Evolutionary conservation across 75 land plant species (phyloP), one percentile per base, ranked within the genome.

Genomic region (Pinus taeda): DNA sequence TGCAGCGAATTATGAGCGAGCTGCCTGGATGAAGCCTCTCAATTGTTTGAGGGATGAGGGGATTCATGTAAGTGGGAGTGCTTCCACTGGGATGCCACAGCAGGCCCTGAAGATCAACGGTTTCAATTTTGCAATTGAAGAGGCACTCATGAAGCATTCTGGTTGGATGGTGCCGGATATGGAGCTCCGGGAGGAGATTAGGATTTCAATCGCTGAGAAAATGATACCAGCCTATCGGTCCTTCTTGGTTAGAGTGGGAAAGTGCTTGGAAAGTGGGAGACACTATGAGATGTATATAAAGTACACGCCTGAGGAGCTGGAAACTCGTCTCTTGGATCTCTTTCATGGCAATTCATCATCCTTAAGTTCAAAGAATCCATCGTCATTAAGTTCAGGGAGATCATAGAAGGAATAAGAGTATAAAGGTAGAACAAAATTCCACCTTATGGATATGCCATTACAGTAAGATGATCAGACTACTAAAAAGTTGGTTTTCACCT

Each of bases 301-400:
- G 82, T 93, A 90, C 77, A 80, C 88, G 0, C 88, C 86, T 9
- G 95, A 93, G 80, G 93, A 93, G 33, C 79, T 93, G 15, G 95
- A 93, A 73, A 71, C 33, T 57, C 84, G 85, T 57, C 77, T 90
- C 8, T 74, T 82, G 60, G 95, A 90, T 70, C 86, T 92, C 76
- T 92, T 92, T 59, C 90, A 92, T 55, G 92, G 90, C 3, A 56
- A 13, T 60, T 72, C 83, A 3, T 69, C 78, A 26, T 74, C 90
- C 12, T 78, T 33, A 33, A 33, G 33, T 33, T 33, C 33, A 33
- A 33, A 2, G 33, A 33, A 33, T 33, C 33, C 33, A 33, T 33
- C 33, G 33, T 33, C 1, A 1, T 33, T 79, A 57, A 45, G 49
- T 45, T 45, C 49, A 45, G 49, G 49, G 8, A 45, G 49, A 45